Evolutionary conservation across 2,329 filamentous ascomycete genomes (phyloP).

Genomic region (Plectosphaerella cucumerina): DNA sequence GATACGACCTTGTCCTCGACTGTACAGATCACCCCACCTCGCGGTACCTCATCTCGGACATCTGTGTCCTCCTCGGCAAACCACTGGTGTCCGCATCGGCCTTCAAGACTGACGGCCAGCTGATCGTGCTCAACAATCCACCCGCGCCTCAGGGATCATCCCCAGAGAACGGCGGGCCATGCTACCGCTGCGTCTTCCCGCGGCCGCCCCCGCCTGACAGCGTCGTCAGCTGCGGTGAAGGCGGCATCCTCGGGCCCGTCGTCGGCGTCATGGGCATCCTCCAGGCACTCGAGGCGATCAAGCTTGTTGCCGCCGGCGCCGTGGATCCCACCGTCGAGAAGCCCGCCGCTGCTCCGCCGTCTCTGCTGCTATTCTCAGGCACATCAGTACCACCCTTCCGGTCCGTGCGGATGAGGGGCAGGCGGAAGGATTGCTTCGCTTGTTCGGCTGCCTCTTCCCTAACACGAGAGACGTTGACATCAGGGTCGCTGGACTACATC

Average conservation of each 20-base stretch:
- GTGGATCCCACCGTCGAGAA: constrained; percentile 15
- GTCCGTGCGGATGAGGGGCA: constrained; percentile 67
- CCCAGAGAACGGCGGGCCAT: constrained; percentile 62
- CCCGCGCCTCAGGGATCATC: constrained; percentile 53
- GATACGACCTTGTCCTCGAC: constrained; percentile 84
- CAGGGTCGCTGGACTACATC: constrained; percentile 73
- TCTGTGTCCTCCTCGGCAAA: constrained; percentile 74
- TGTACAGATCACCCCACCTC: constrained; percentile 93
- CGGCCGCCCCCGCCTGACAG: constrained; percentile 79
- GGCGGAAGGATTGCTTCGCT: constrained; percentile 67
- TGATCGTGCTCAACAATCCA: constrained; percentile 83
- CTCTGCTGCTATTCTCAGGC: constrained; percentile 45
- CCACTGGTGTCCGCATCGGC: constrained; percentile 87
- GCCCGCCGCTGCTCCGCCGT: constrained; percentile 10
- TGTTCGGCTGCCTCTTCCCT: constrained; percentile 65
- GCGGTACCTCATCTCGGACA: constrained; percentile 88
- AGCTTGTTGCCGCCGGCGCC: constrained; percentile 57
- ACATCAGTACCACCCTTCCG: constrained; percentile 55
- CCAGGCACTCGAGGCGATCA: constrained; percentile 85
- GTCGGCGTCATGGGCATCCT: constrained; percentile 91
- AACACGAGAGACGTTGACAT: constrained; percentile 55
- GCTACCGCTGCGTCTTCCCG: constrained; percentile 91
- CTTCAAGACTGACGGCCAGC: constrained; percentile 81
- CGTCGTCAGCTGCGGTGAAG: constrained; percentile 84
- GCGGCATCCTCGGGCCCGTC: constrained; percentile 86